phyloP scores from a whole-genome alignment of 495 filamentous ascomycete genomes.

The Parathielavia hyrcaniae region DNA sequence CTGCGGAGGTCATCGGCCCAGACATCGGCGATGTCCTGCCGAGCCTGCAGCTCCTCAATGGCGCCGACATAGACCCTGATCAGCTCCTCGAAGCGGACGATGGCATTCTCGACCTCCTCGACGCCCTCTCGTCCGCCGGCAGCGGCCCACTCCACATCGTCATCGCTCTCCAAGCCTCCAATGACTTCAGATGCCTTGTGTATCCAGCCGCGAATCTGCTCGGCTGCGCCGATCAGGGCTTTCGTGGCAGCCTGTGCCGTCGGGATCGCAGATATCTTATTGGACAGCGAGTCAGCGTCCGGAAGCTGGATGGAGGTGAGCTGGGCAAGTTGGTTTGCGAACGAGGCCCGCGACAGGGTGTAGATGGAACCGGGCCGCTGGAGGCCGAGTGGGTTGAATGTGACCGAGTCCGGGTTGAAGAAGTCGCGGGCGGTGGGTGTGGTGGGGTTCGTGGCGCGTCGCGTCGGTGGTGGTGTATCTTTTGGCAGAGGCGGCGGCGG shows the following conservation, averaged over 20 bases:
- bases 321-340: conserved; percentile 83
- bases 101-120: conserved; percentile 80
- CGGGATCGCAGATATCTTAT: conserved; percentile 72
- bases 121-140: conserved; percentile 84
- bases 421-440: conserved; percentile 29
- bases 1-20: conserved; percentile 58
- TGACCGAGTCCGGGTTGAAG: conserved; percentile 38
- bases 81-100: conserved; percentile 74
- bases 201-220: conserved; percentile 90
- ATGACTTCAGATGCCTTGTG: conserved; percentile 82
- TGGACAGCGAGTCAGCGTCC: conserved; percentile 69
- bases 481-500: conserved; percentile 43
- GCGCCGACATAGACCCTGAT: conserved; percentile 84
- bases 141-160: conserved; percentile 96
- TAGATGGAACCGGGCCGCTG: conserved; percentile 73
- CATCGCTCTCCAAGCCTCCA: conserved; percentile 77
- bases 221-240: conserved; percentile 71
- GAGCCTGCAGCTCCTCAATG: conserved; percentile 78
- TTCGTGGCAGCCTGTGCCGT: conserved; percentile 71
- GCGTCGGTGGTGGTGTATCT: conserved; percentile 41
- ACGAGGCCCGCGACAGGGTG: conserved; percentile 81
- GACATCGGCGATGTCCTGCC: conserved; percentile 68
- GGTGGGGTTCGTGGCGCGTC: conserved; percentile 15
- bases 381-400: conserved; percentile 51
- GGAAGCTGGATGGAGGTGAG: conserved; percentile 80